These are phyloP conservation scores for Gossypium gossypioides DNA, from an alignment of 441 rosid genomes.

Conservation along the genomic window DNA sequence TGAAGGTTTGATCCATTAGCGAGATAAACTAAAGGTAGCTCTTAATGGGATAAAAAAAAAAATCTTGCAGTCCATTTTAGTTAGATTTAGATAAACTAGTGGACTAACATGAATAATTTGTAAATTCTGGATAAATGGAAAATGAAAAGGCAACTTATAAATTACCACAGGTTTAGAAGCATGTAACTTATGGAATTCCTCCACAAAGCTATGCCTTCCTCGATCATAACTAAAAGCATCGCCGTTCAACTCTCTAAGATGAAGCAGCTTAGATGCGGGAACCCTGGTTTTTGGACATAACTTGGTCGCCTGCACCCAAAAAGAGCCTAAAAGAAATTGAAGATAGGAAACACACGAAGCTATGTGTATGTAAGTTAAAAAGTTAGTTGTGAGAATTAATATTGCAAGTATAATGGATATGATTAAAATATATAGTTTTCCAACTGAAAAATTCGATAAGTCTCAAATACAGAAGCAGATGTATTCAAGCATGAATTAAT, in stretches of 20 bases:
- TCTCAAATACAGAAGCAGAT: neutral
- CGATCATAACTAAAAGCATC: conserved; percentile 20
- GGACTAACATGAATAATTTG: neutral
- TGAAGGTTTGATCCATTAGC: neutral
- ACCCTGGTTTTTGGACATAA: conserved; percentile 5
- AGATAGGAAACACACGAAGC: neutral
- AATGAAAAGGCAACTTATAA: neutral
- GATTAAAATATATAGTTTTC: neutral
- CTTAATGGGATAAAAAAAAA: neutral
- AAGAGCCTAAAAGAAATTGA: neutral
- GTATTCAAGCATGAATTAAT: too few relatives aligned
- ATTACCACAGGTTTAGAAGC: conserved; percentile 41
- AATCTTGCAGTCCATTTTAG: neutral
- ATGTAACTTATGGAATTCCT: conserved; percentile 38
- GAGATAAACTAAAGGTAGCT: neutral
- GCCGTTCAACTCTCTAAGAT: conserved; percentile 45
- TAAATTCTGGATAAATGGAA: neutral
- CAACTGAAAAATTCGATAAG: neutral
- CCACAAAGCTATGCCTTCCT: conserved; percentile 32
- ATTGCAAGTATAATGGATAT: neutral
- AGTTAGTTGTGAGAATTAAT: neutral
- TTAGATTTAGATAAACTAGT: neutral
- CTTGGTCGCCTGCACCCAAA: conserved; percentile 22
- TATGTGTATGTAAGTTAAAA: neutral
- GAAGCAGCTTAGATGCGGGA: conserved; percentile 32